Evolutionary conservation across 1,139 yeast genomes (phyloP).

Genomic region (Eremothecium gossypii): DNA sequence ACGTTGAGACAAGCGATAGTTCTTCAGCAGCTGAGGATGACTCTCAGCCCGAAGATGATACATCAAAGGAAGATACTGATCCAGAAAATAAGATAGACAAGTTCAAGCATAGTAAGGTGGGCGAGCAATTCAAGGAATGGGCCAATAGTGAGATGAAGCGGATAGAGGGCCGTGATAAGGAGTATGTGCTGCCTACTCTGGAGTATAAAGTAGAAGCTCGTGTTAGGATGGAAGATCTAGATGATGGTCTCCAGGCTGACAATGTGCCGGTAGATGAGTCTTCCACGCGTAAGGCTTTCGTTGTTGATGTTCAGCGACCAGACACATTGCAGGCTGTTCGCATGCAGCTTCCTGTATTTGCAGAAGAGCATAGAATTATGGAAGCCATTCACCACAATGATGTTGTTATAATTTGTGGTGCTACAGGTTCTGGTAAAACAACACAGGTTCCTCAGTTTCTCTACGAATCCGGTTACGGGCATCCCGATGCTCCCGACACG

Average conservation of each 20-base stretch:
- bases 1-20: slow-evolving; percentile 14
- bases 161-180: slow-evolving; percentile 48
- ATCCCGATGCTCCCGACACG: slow-evolving; percentile 44
- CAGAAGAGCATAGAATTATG: slow-evolving; percentile 89
- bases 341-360: slow-evolving; percentile 73
- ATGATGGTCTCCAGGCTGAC: slow-evolving; percentile 52
- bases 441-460: slow-evolving; percentile 73
- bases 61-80: slow-evolving; percentile 15
- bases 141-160: slow-evolving; percentile 40
- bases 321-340: slow-evolving; percentile 59
- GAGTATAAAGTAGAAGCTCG: slow-evolving; percentile 42
- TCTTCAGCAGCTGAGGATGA: slow-evolving; percentile 14
- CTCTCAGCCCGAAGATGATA: slow-evolving; percentile 11
- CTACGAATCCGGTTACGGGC: slow-evolving; percentile 83
- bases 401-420: slow-evolving; percentile 87
- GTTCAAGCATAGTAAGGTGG: slow-evolving; percentile 19
- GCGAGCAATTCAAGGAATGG: slow-evolving; percentile 46
- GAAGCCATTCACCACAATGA: slow-evolving; percentile 93
- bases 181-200: slow-evolving; percentile 42
- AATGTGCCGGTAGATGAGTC: slow-evolving; percentile 46
- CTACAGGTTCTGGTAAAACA: slow-evolving; percentile 78
- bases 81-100: background rate
- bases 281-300: slow-evolving; percentile 54
- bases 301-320: slow-evolving; percentile 56
- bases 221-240: slow-evolving; percentile 53